Evolutionary conservation across 768 basidiomycete genomes (phyloP).

Genomic region (Tulasnella sp.): DNA sequence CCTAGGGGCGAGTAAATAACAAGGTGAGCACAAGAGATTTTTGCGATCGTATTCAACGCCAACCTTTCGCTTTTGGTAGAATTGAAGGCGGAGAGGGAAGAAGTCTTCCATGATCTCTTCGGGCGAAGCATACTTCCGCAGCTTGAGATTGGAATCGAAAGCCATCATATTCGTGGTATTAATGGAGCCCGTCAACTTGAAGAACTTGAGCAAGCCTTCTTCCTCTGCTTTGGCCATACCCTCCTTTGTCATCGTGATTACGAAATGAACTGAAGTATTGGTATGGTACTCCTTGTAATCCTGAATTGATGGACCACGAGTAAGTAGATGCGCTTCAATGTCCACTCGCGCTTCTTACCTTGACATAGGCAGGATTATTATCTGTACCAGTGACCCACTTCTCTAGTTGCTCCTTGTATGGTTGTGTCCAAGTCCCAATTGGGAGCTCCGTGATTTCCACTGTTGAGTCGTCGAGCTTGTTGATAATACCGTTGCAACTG

Average conservation of each 20-base stretch:
- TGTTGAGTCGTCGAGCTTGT: conserved; percentile 79
- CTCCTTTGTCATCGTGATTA: conserved; percentile 72
- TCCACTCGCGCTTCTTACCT: conserved; percentile 48
- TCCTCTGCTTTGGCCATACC: conserved; percentile 82
- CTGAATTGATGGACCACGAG: conserved; percentile 43
- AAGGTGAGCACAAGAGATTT: conserved; percentile 28
- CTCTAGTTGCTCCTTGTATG: conserved; percentile 89
- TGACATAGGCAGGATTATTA: conserved; percentile 75
- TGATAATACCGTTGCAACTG: conserved; percentile 68
- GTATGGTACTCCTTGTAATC: conserved; percentile 98
- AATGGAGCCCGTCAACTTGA: conserved; percentile 82
- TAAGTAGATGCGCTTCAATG: not conserved
- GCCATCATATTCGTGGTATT: conserved; percentile 97
- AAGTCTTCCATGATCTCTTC: conserved; percentile 94
- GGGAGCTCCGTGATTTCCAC: conserved; percentile 94
- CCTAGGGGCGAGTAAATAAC: conserved; percentile 46
- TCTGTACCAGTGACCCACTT: conserved; percentile 68
- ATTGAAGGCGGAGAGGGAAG: conserved; percentile 80
- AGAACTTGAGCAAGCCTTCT: conserved; percentile 85
- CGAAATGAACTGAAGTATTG: conserved; percentile 85
- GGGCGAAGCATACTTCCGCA: conserved; percentile 84
- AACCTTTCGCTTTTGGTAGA: conserved; percentile 95
- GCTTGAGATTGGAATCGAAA: conserved; percentile 94
- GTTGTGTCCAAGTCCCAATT: conserved; percentile 90
- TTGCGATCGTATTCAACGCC: conserved; percentile 26